Base-by-base conservation (phyloP, 1,139 yeast species). In the Yamadazyma mexicana region DNA sequence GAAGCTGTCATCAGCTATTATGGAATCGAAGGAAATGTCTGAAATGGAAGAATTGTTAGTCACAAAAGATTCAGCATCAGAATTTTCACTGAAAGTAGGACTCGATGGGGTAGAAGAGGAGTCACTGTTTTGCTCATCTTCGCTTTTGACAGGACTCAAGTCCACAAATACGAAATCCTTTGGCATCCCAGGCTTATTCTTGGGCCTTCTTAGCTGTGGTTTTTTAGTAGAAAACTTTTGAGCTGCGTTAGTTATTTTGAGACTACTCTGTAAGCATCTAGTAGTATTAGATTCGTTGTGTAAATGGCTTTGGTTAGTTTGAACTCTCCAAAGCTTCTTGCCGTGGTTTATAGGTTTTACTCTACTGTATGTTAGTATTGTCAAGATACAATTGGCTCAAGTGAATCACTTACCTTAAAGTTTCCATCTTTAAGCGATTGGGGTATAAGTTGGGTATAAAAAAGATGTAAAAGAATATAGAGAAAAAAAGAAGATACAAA, bases 151-250 rank as follows among this genome's bases (percentile, higher is more conserved):
- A 17, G 81, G 81, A 15, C 79, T 73, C 45, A 76, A 63, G 51
- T 76, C 80, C 33, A 76, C 80, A 52, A 76, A 76, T 15, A 76
- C 79, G 48, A 74, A 76, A 51, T 74, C 78, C 52, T 69, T 69
- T 40, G 76, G 77, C 61, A 62, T 65, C 7, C 80, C 80, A 5
- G 79, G 79, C 51, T 62, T 71, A 51, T 66, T 66, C 59, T 69
- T 72, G 18, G 81, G 80, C 56, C 80, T 66, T 52, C 71, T 70
- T 40, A 69, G 62, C 16, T 76, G 75, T 12, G 75, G 69, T 48
- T 74, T 72, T 49, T 64, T 73, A 17, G 66, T 64, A 17, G 69
- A 57, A 52, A 54, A 61, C 36, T 58, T 53, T 17, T 49, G 54
- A 32, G 61, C 61, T 32, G 67, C 67, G 44, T 72, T 68, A 40